These are phyloP conservation scores for Paramecium tetraurelia DNA, from an alignment of 73 alveolate genomes.

Conservation along the genomic window DNA sequence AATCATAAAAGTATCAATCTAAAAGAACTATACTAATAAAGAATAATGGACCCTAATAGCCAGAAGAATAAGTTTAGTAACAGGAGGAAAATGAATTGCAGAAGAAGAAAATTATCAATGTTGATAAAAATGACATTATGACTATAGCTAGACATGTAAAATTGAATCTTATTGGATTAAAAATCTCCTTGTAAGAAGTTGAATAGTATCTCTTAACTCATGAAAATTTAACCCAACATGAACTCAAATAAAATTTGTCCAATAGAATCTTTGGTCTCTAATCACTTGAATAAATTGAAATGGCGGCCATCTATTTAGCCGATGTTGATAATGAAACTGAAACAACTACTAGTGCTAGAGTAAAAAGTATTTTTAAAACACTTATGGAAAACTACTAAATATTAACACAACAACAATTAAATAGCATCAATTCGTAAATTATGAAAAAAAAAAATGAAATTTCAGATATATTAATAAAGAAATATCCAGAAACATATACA, in stretches of 20 bases:
- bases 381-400: not conserved
- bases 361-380: constrained; percentile 5
- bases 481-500: not conserved
- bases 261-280: not conserved
- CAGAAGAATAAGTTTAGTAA: not conserved
- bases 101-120: not conserved
- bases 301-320: constrained; percentile 1
- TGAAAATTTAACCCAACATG: not conserved
- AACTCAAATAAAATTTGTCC: not conserved
- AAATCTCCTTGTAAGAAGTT: not conserved
- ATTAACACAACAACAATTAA: not conserved
- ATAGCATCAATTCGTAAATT: not conserved
- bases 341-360: constrained; percentile 11
- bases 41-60: not conserved
- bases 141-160: not conserved
- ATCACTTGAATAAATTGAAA: not conserved
- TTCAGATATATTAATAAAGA: not conserved
- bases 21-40: not conserved
- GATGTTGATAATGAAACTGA: not conserved
- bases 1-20: not conserved
- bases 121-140: not conserved
- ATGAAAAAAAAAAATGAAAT: constrained; percentile 2
- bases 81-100: not conserved
- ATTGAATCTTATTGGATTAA: not conserved
- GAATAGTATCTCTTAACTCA: not conserved